Evolutionary conservation across 2,329 filamentous ascomycete genomes (phyloP).

Genomic region (Claviceps sp.): DNA sequence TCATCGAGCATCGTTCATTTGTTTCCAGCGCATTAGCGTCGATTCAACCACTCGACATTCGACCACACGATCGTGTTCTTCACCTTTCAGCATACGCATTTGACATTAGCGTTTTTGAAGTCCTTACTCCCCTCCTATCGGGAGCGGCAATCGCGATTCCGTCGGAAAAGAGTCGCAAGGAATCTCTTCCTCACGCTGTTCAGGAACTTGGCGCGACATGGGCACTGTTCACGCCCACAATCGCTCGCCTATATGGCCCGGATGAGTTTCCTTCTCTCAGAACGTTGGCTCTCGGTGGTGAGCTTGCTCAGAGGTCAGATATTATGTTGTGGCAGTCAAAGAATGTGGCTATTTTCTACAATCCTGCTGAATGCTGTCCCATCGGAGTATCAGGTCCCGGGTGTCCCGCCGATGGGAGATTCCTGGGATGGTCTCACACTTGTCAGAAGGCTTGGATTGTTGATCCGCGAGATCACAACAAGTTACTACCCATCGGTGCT

Average conservation of each 20-base stretch:
- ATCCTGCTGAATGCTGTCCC: conserved; percentile 16
- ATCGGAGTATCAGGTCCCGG: conserved; percentile 11
- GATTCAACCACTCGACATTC: neutral
- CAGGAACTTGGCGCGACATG: conserved; percentile 3
- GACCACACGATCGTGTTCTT: neutral
- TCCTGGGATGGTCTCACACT: conserved; percentile 2
- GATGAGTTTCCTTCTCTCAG: conserved; percentile 6
- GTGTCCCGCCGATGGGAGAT: neutral
- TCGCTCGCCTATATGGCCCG: conserved; percentile 2
- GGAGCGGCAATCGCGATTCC: conserved; percentile 10
- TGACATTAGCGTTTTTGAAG: conserved; percentile 8
- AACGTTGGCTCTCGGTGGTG: conserved; percentile 12
- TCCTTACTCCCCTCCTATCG: conserved; percentile 6
- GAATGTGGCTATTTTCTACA: conserved; percentile 26
- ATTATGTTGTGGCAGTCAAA: conserved; percentile 8
- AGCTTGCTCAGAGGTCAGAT: conserved; percentile 16
- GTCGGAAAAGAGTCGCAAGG: conserved; percentile 5
- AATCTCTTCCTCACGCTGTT: conserved; percentile 7
- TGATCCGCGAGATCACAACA: neutral
- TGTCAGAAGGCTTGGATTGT: neutral
- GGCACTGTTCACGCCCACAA: conserved; percentile 6
- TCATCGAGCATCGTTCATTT: conserved; percentile 4
- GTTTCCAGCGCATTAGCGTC: conserved; percentile 1
- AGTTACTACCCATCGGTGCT: neutral
- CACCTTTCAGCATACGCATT: conserved; percentile 10